Conservation (phyloP, 148 eudicot genomes). For the Vaccinium myrtillus region DNA sequence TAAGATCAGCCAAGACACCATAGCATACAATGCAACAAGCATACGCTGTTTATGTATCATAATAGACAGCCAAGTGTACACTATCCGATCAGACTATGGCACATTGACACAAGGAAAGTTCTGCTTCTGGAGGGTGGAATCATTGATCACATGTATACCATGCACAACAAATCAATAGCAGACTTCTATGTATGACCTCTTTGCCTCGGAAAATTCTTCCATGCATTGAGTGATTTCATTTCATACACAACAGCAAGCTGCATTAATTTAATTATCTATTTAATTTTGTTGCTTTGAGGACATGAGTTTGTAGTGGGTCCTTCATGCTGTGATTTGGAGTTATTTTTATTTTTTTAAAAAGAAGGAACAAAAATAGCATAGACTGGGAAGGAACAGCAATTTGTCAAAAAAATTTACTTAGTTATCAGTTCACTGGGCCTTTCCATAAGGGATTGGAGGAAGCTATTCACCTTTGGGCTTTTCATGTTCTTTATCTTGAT, state of each 20-base stretch:
- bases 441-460: neutral
- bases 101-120: neutral
- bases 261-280: neutral
- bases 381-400: neutral
- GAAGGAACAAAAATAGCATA: neutral
- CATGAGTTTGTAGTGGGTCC: neutral
- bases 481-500: neutral
- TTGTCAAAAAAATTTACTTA: neutral
- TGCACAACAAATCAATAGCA: neutral
- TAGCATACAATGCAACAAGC: neutral
- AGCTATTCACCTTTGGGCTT: neutral
- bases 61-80: neutral
- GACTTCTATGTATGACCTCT: neutral
- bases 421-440: neutral
- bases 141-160: neutral
- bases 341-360: neutral
- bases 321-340: neutral
- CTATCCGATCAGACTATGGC: neutral
- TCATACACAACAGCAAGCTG: neutral
- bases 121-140: slow-evolving; percentile 2
- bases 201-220: neutral
- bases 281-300: neutral
- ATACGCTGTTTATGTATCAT: neutral
- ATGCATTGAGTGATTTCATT: neutral
- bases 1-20: neutral